phyloP scores from a whole-genome alignment of 2,329 filamentous ascomycete species.

The Periglandula ipomoeae region DNA sequence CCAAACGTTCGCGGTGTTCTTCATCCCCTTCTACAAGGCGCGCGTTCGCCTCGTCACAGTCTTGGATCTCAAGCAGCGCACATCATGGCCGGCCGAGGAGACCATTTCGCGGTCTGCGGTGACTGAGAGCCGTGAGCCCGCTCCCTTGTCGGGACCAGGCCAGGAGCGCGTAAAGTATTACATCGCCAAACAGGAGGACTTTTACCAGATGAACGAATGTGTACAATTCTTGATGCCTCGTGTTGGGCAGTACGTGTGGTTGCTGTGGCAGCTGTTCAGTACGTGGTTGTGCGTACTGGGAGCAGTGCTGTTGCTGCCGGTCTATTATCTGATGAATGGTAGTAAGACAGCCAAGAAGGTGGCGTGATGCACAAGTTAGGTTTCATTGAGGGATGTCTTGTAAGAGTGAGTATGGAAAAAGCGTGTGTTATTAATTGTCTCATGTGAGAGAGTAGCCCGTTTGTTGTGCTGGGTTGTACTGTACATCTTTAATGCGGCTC shows the following conservation, averaged over 20 bases:
- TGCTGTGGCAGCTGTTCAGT: conserved; percentile 52
- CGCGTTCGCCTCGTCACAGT: conserved; percentile 60
- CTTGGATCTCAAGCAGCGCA: conserved; percentile 46
- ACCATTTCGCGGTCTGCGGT: conserved; percentile 4
- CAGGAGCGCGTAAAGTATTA: conserved; percentile 44
- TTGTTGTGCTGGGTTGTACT: too few species aligned
- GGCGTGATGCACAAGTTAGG: not conserved
- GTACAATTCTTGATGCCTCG: conserved; percentile 62
- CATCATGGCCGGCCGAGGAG: conserved; percentile 15
- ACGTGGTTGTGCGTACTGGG: conserved; percentile 57
- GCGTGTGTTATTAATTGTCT: too few species aligned
- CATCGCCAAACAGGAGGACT: conserved; percentile 68
- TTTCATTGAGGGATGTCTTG: too few species aligned
- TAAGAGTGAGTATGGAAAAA: too few species aligned
- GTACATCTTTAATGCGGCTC: too few species aligned
- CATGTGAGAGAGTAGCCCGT: too few species aligned
- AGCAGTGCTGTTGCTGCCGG: conserved; percentile 30
- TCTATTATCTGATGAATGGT: conserved; percentile 24
- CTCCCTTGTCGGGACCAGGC: conserved; percentile 10
- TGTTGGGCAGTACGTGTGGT: conserved; percentile 44
- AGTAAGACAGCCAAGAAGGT: conserved; percentile 8
- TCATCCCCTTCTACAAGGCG: conserved; percentile 65
- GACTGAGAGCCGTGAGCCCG: conserved; percentile 9
- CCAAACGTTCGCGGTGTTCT: conserved; percentile 70
- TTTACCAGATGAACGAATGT: conserved; percentile 71